A percentile compares a stretch with the other conserved stretches of the same genome.
Evolutionary conservation across 805 yeast genomes (phyloP).

Genomic region (Candida ascalaphidarum): DNA sequence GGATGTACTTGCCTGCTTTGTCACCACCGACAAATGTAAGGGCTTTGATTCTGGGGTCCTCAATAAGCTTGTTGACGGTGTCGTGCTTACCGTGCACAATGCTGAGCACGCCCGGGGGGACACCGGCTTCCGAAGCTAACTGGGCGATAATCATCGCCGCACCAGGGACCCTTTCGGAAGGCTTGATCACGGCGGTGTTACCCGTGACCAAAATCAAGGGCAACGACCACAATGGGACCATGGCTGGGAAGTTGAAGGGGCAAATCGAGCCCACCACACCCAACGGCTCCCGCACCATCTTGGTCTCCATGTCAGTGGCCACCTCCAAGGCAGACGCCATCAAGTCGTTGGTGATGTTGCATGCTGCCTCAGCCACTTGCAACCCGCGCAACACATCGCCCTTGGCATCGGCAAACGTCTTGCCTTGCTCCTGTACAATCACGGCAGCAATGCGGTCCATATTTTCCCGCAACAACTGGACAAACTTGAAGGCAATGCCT

Average conservation of each 20-base stretch:
- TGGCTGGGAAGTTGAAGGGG: conserved; percentile 80
- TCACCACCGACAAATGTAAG: conserved; percentile 76
- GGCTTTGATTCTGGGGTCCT: conserved; percentile 69
- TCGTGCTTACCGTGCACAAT: conserved; percentile 67
- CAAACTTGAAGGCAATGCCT: conserved; percentile 63
- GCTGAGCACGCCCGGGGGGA: conserved; percentile 66
- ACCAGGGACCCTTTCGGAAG: conserved; percentile 69
- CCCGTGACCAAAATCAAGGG: conserved; percentile 63
- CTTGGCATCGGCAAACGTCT: conserved; percentile 64
- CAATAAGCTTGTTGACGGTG: conserved; percentile 61
- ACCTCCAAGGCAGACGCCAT: conserved; percentile 61
- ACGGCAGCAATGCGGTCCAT: conserved; percentile 61
- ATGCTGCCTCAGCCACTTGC: conserved; percentile 73
- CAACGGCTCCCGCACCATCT: conserved; percentile 65
- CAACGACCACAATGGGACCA: conserved; percentile 67
- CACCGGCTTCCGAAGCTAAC: conserved; percentile 64
- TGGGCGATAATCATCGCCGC: conserved; percentile 70
- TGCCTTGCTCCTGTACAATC: conserved; percentile 48
- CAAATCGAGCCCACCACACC: conserved; percentile 74
- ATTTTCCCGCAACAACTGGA: conserved; percentile 51
- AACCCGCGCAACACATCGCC: conserved; percentile 70
- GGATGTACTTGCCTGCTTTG: conserved; percentile 69
- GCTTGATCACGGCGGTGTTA: conserved; percentile 57
- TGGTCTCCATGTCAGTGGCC: conserved; percentile 67
- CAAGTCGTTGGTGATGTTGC: conserved; percentile 55